phyloP scores from a whole-genome alignment of 2,329 filamentous ascomycete genomes.

The Dissoconium aciculare region DNA sequence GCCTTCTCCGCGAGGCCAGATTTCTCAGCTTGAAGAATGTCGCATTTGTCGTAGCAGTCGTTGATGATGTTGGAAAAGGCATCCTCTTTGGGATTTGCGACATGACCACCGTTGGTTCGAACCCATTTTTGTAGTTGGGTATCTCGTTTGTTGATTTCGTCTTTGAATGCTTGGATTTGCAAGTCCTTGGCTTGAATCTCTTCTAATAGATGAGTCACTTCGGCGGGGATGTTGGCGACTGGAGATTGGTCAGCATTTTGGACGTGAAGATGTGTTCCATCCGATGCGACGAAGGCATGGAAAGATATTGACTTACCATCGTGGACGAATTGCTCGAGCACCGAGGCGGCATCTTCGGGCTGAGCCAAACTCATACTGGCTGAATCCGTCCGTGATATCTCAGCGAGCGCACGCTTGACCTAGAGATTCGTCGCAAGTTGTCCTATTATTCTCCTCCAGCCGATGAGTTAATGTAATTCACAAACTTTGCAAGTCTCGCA shows the following conservation, averaged over 20 bases:
- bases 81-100: conserved; percentile 62
- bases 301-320: conserved; percentile 36
- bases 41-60: conserved; percentile 53
- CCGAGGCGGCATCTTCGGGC: conserved; percentile 48
- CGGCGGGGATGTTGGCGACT: conserved; percentile 66
- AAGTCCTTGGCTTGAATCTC: conserved; percentile 70
- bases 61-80: conserved; percentile 49
- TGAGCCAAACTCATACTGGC: conserved; percentile 25
- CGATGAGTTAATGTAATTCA: no score
- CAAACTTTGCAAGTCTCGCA: no score
- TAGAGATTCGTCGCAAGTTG: no score
- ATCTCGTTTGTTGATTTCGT: conserved; percentile 57
- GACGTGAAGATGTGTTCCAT: conserved; percentile 1
- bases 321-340: conserved; percentile 65
- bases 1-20: conserved; percentile 51
- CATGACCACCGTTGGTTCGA: conserved; percentile 58
- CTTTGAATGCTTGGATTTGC: conserved; percentile 52
- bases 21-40: conserved; percentile 62
- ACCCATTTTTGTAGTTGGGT: conserved; percentile 67
- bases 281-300: conserved; percentile 1
- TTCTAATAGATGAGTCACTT: conserved; percentile 69
- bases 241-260: conserved; percentile 1
- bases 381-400: background rate
- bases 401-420: conserved; percentile 2
- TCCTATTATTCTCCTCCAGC: no score